Evolutionary conservation across 208 protist species (phyloP).

Genomic region (Endotrypanum monterogeii): DNA sequence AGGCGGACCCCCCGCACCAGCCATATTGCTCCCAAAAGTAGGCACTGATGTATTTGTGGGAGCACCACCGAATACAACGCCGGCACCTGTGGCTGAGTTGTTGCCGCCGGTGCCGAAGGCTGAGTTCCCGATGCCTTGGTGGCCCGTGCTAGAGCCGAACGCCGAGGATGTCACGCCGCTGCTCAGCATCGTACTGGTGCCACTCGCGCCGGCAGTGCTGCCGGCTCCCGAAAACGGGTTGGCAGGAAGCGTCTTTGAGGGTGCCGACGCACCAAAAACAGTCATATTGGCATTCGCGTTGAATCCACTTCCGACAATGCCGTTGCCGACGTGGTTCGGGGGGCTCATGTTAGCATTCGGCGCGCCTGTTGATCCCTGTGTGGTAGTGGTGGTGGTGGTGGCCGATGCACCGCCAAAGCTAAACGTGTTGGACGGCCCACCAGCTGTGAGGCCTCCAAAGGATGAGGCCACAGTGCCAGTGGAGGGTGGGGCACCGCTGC

Average conservation of each 20-base stretch:
- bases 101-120: neutral
- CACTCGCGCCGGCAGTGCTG: neutral
- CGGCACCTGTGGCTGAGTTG: neutral
- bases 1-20: neutral
- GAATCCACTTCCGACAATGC: neutral
- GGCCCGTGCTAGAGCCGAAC: neutral
- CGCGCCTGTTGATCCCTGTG: neutral
- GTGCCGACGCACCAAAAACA: neutral
- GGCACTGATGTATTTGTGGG: neutral
- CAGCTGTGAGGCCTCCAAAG: neutral
- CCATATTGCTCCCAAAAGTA: constrained; percentile 6
- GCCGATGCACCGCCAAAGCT: neutral
- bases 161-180: neutral
- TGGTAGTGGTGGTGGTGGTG: neutral
- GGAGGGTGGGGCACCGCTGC: neutral
- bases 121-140: neutral
- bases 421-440: neutral
- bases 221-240: neutral
- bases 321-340: neutral
- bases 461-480: neutral
- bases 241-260: neutral
- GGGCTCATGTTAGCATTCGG: neutral
- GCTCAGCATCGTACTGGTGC: neutral
- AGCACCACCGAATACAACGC: constrained; percentile 8
- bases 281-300: neutral